These are phyloP conservation scores for Pythium aristosporum DNA, from an alignment of 352 stramenopile genomes.

Conservation along the genomic window DNA sequence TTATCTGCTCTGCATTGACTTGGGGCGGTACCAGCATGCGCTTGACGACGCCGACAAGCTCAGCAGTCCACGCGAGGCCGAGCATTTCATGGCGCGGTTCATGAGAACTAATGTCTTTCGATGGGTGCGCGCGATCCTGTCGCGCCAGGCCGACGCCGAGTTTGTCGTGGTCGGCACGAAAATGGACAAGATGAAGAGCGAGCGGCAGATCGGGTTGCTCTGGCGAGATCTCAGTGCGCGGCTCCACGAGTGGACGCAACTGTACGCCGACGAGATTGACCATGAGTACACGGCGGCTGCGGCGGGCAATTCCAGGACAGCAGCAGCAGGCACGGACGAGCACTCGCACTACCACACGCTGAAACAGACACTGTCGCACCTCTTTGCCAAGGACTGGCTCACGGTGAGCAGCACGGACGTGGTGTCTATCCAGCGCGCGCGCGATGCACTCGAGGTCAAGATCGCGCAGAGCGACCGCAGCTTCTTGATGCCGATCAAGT, in stretches of 20 bases:
- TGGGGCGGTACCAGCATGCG: constrained; percentile 5
- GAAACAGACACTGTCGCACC: constrained; percentile 3
- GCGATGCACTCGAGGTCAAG: not conserved
- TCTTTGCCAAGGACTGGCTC: constrained; percentile 20
- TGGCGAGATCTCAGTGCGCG: constrained; percentile 11
- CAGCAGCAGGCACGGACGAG: not conserved
- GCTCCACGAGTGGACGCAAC: constrained; percentile 10
- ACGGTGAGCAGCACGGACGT: constrained; percentile 12
- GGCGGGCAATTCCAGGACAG: not conserved
- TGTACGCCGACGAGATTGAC: constrained; percentile 14
- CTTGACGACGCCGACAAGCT: not conserved
- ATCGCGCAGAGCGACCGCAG: constrained; percentile 15
- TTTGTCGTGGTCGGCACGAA: constrained; percentile 28
- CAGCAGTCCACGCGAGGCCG: constrained; percentile 1
- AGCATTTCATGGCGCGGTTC: constrained; percentile 18
- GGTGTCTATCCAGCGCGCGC: constrained; percentile 3
- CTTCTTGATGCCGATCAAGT: constrained; percentile 25
- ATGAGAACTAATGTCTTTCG: constrained; percentile 16
- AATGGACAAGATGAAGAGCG: constrained; percentile 19
- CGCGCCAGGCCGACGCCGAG: constrained; percentile 23
- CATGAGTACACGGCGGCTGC: constrained; percentile 1
- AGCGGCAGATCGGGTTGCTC: not conserved
- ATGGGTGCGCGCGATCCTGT: constrained; percentile 22
- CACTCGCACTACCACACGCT: constrained; percentile 2
- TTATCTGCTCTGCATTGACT: constrained; percentile 21